Evolutionary conservation across 257 asterid species (phyloP).

Genomic region (Agastache rugosa): DNA sequence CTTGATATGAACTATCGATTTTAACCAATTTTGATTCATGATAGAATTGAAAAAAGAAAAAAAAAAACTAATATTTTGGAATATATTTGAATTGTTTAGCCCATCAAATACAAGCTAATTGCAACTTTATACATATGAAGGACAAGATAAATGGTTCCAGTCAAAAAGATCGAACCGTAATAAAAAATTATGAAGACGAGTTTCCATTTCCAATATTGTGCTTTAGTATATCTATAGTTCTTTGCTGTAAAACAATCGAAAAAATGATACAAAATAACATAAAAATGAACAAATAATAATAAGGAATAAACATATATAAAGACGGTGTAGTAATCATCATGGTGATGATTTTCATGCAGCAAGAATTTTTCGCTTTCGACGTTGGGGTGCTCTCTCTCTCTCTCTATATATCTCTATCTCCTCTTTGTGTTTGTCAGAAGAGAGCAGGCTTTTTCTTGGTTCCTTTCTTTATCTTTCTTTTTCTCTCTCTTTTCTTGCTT

Average conservation of each 20-base stretch:
- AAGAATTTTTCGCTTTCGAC: conserved; percentile 47
- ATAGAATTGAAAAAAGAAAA: too few relatives aligned
- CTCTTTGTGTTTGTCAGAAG: conserved; percentile 51
- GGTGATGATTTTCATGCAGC: conserved; percentile 82
- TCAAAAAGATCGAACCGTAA: conserved; percentile 23
- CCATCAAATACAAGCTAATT: too few relatives aligned
- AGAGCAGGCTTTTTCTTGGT: conserved; percentile 59
- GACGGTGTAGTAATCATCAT: conserved; percentile 70
- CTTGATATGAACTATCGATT: too few relatives aligned
- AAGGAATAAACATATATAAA: conserved; percentile 55
- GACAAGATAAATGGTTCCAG: neutral
- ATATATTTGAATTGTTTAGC: too few relatives aligned
- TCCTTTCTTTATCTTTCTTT: conserved; percentile 34
- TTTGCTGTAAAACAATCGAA: conserved; percentile 41
- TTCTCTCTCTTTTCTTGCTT: conserved; percentile 41
- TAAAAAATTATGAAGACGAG: conserved; percentile 22
- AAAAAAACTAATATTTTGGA: too few relatives aligned
- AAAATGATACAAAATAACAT: conserved; percentile 40
- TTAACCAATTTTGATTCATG: too few relatives aligned
- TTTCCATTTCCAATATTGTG: conserved; percentile 34
- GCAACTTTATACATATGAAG: neutral
- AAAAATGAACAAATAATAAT: conserved; percentile 42
- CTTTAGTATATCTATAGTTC: conserved; percentile 49
- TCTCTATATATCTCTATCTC: neutral
- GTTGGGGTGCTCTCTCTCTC: conserved; percentile 13